These are phyloP conservation scores for Monascus ruber DNA, from an alignment of 2,329 filamentous ascomycete genomes.

Conservation along the genomic window DNA sequence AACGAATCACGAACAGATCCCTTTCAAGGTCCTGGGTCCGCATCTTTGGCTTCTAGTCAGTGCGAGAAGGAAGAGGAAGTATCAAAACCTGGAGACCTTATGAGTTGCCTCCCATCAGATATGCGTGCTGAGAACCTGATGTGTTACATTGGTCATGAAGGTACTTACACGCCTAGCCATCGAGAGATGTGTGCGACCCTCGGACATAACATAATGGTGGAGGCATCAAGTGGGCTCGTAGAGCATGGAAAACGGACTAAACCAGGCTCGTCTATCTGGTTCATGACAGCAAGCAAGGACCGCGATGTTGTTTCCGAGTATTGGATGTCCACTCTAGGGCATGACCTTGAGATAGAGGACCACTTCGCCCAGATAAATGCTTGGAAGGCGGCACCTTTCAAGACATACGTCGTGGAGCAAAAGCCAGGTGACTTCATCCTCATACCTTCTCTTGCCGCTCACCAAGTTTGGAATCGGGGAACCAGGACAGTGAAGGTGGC, in stretches of 20 bases:
- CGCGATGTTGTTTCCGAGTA: constrained; percentile 84
- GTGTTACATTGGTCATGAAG: constrained; percentile 97
- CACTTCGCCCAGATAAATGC: constrained; percentile 94
- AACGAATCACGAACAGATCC: constrained; percentile 60
- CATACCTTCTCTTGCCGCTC: constrained; percentile 81
- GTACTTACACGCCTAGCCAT: constrained; percentile 90
- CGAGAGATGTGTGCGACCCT: constrained; percentile 95
- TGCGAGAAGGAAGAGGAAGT: constrained; percentile 44
- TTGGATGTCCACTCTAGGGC: constrained; percentile 82
- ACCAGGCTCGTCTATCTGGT: constrained; percentile 88
- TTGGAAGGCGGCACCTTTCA: constrained; percentile 90
- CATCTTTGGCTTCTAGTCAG: constrained; percentile 33
- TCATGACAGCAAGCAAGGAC: constrained; percentile 96
- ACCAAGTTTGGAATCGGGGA: constrained; percentile 97
- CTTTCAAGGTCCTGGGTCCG: constrained; percentile 43
- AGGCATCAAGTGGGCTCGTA: constrained; percentile 56
- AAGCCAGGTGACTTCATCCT: constrained; percentile 83
- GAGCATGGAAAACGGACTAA: constrained; percentile 60
- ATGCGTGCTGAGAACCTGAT: constrained; percentile 96
- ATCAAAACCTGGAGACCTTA: constrained; percentile 74
- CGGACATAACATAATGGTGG: constrained; percentile 97
- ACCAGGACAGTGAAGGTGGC: constrained; percentile 95
- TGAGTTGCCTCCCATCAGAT: constrained; percentile 75
- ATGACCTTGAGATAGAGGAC: constrained; percentile 93
- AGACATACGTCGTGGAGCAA: constrained; percentile 86